Base-by-base conservation (phyloP, 1,139 yeast genomes). In the Schwanniomyces etchellsii region DNA sequence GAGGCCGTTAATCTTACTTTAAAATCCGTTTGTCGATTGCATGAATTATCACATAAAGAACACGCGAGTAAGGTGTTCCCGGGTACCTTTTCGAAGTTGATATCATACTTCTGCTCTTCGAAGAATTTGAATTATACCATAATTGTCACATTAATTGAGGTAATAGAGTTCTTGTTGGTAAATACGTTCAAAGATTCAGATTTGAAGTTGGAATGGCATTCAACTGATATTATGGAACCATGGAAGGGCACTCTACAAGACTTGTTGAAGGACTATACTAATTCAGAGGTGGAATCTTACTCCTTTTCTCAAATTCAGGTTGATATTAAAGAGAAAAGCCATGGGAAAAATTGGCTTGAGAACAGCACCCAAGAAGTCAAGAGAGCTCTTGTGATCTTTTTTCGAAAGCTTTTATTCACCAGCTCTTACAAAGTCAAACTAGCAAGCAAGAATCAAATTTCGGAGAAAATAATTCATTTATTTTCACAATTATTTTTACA, bases 311-410 rank as follows among this genome's bases (percentile, higher is more conserved):
- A n/a, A n/a, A n/a, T n/a, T n/a, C n/a, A n/a, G n/a, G n/a, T n/a
- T n/a, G n/a, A n/a, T n/a, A n/a, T n/a, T n/a, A n/a, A n/a, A n/a
- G n/a, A n/a, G 11, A 14, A 14, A 28, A 23, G 20, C 37, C 60
- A 88, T 40, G 66, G 76, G 2, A 55, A 58, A 9, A 49, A 73
- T 6, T 84, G 95, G 95, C 52, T 81, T 14, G 58, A 49, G 13
- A 85, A 80, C 0, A 79, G 89, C 0, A 62, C 81, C 2, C 58
- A 61, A 20, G 91, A 84, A 44, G 62, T 83, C 15, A 70, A 67
- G 30, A 48, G 66, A 4, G 64, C 76, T 2, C 52, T 77, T 22
- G 40, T 60, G 2, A 44, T 52, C 4, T 47, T 57, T 34, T 57
- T 60, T 48, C 53, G 55, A 40, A 41, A 50, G 28, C 28, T 57